Evolutionary conservation across 352 stramenopile species (phyloP), one percentile per base, ranked within the genome.

Genomic region (Phytophthora pinifolia): DNA sequence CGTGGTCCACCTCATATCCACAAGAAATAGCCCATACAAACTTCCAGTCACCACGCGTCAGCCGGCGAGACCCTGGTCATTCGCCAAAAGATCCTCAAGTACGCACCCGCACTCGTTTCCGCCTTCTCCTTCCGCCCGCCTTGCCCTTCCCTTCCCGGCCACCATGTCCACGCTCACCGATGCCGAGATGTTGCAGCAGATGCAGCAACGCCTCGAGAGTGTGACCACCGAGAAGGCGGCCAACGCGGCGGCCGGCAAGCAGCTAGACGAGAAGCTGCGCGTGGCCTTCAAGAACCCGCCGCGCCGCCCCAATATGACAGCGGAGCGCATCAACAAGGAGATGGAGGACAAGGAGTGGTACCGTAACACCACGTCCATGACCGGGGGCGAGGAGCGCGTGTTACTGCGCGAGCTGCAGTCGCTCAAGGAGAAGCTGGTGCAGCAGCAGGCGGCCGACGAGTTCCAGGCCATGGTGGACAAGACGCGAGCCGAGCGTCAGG

Each of bases 341-440:
- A 88, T 88, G 69, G 49, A 68, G 12, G 55, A 57, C 20, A 79
- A 85, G 36, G 83, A 92, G 56, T 72, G 76, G 37, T 64, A 69
- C 34, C 79, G 80, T 15, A 83, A 64, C 47, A 92, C 83, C 15
- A 89, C 78, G 54, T 83, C 70, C 57, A 90, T 92, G 78, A 75
- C 78, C 27, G 68, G 85, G 2, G 67, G 72, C 13, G 79, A 92
- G 45, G 83, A 92, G 59, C 85, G 85, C 49, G 74, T 71, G 37
- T 65, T 92, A 54, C 35, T 92, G 45, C 72, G 78, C 50, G 79
- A 92, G 30, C 33, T 92, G 46, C 69, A 88, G 52, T 49, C 68
- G 57, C 74, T 92, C 37, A 76, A 83, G 46, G 70, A 82, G 12
- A 76, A 74, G 31, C 76, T 86, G 33, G 22, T 45, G 37, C 76